Evolutionary conservation across 345 rosid genomes (phyloP), one percentile per base, ranked within the genome.

Genomic region (Psidium friedrichsthalianum): DNA sequence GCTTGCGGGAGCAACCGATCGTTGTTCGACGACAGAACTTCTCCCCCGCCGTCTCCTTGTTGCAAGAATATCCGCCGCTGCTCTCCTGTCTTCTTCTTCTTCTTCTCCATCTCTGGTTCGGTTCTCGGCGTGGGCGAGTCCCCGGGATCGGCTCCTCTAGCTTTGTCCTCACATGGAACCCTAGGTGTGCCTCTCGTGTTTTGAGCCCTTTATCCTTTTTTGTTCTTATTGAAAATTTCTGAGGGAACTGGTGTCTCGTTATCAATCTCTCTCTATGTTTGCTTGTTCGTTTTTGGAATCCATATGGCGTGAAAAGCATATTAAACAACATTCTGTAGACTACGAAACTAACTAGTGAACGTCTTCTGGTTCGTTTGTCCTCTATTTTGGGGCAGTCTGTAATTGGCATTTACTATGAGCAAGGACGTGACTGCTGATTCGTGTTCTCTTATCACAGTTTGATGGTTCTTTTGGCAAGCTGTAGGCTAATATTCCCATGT

Each of bases 1-100:
- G 95, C 92, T 80, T 96, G 95, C 82, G 98, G 98, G 42, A 91
- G 91, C 78, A 95, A 96, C 92, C 88, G 98, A 87, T 90, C 95
- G 44, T 92, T 87, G 86, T 92, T 92, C 80, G 98, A 96, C 32
- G 96, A 94, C 83, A 86, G 84, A 83, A 92, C 96, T 83, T 84
- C 89, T 0, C 69, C 82, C 10, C 42, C 85, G 3, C 88, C 96
- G 36, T 88, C 96, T 36, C 93, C 94, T n/a, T 85, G 89, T 5
- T 74, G 93, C 5, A 94, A 94, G 92, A 90, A 93, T 87, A 85
- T 91, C 83, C 94, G 96, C 47, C 91, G 98, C 76, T 83, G 88
- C 80, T 87, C 90, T 27, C 87, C 90, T 44, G 49, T 88, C 88
- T 54, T 69, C 87, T 7, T 69, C 91, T 83, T 85, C 95, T 5